Percentiles rank a stretch among this genome's conserved stretches.
Conservation (phyloP, 208 protist species). For the Porcisia hertigi region DNA sequence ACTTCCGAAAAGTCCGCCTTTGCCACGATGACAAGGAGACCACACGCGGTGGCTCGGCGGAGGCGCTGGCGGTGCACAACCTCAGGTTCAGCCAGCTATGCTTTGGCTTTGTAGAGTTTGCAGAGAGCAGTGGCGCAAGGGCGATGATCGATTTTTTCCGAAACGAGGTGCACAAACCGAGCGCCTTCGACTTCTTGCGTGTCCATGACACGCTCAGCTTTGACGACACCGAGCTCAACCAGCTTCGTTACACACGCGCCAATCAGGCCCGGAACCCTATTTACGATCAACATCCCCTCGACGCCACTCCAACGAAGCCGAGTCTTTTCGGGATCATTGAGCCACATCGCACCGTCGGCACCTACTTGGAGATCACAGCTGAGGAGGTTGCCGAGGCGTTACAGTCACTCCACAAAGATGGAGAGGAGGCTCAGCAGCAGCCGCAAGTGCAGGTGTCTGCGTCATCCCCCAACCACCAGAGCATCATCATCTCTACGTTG, state of each 20-base stretch:
- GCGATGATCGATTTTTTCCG: slow-evolving; percentile 89
- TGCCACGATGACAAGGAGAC: slow-evolving; percentile 76
- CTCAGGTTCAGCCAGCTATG: slow-evolving; percentile 42
- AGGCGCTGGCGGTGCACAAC: slow-evolving; percentile 29
- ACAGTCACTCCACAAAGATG: background rate
- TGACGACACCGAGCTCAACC: slow-evolving; percentile 37
- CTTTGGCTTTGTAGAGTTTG: slow-evolving; percentile 85
- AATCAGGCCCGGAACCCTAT: slow-evolving; percentile 79
- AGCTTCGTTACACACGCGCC: slow-evolving; percentile 51
- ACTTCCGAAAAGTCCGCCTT: slow-evolving; percentile 85
- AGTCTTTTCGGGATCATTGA: slow-evolving; percentile 21
- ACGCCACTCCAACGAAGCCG: slow-evolving; percentile 35
- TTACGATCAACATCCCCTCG: slow-evolving; percentile 65
- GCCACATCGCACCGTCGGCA: slow-evolving; percentile 17
- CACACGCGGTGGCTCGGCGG: slow-evolving; percentile 20
- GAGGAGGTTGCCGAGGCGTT: slow-evolving; percentile 21
- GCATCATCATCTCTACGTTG: slow-evolving; percentile 4
- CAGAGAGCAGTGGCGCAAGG: slow-evolving; percentile 46
- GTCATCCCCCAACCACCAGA: background rate
- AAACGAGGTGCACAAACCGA: slow-evolving; percentile 47
- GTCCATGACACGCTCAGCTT: slow-evolving; percentile 8
- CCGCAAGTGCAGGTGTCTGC: background rate
- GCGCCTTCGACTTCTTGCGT: slow-evolving; percentile 64
- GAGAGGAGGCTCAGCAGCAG: slow-evolving; percentile 1
- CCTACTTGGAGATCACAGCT: slow-evolving; percentile 16